Evolutionary conservation across 2,329 filamentous ascomycete species (phyloP).

Genomic region (Neofusicoccum umdonicola): DNA sequence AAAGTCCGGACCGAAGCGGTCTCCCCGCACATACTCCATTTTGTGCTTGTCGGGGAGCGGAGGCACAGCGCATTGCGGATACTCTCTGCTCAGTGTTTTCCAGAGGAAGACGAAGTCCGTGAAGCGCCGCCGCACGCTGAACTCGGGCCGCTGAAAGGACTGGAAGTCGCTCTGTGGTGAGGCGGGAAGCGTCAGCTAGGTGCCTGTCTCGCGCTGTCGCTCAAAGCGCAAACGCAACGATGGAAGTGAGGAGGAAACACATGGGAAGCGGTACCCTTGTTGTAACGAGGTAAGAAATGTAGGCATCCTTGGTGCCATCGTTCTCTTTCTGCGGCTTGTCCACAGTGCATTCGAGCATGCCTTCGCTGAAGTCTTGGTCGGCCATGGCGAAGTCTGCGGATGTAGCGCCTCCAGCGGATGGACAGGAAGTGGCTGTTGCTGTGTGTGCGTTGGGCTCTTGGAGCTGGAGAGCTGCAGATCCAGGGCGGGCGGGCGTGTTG

Average conservation of each 20-base stretch:
- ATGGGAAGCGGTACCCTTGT: constrained; percentile 64
- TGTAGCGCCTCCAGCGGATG: background rate
- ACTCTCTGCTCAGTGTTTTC: constrained; percentile 84
- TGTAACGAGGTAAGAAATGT: constrained; percentile 91
- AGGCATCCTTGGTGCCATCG: constrained; percentile 93
- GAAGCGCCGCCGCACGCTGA: constrained; percentile 82
- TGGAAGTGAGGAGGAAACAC: background rate
- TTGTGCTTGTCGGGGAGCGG: constrained; percentile 97
- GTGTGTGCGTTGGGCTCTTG: constrained; percentile 6
- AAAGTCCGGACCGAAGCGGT: constrained; percentile 92
- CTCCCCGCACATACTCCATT: constrained; percentile 96
- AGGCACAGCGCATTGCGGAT: constrained; percentile 86
- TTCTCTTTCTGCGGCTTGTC: constrained; percentile 87
- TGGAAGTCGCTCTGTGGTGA: constrained; percentile 78
- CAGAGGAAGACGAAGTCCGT: constrained; percentile 98
- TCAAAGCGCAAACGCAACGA: background rate
- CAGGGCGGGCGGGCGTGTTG: constrained; percentile 17
- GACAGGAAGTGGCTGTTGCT: background rate
- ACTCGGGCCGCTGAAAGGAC: constrained; percentile 80
- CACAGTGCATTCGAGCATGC: constrained; percentile 80
- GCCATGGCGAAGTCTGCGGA: constrained; percentile 13
- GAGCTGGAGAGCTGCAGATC: constrained; percentile 17
- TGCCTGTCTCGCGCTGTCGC: background rate
- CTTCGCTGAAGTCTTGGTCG: constrained; percentile 44
- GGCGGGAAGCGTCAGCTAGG: background rate